Conservation (phyloP, 2,329 filamentous ascomycete genomes). For the Cadophora sp. region DNA sequence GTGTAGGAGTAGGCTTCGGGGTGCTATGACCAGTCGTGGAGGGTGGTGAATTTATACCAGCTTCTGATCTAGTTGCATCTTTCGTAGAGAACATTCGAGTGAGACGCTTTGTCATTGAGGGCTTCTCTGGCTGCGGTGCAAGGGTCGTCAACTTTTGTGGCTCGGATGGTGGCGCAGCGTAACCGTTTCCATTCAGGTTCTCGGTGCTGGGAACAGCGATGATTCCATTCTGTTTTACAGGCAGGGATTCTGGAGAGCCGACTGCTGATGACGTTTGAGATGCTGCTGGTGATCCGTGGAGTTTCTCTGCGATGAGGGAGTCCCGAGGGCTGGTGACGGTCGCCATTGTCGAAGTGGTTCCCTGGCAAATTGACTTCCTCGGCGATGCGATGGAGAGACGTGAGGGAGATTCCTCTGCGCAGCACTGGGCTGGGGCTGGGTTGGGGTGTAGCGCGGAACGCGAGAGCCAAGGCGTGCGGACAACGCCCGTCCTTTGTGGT, state of each 20-base stretch:
- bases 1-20: slow-evolving; percentile 38
- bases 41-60: slow-evolving; percentile 34
- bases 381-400: slow-evolving; percentile 6
- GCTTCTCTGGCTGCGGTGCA: slow-evolving; percentile 52
- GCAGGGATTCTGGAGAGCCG: slow-evolving; percentile 39
- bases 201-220: slow-evolving; percentile 38
- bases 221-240: slow-evolving; percentile 37
- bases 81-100: slow-evolving; percentile 71
- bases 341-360: slow-evolving; percentile 35
- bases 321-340: slow-evolving; percentile 39
- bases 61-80: slow-evolving; percentile 50
- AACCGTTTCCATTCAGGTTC: slow-evolving; percentile 40
- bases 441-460: slow-evolving; percentile 8
- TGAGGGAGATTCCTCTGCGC: slow-evolving; percentile 8
- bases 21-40: slow-evolving; percentile 40
- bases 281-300: slow-evolving; percentile 36
- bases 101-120: slow-evolving; percentile 68
- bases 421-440: slow-evolving; percentile 9
- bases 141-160: slow-evolving; percentile 36
- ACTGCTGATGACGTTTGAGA: slow-evolving; percentile 40
- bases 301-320: slow-evolving; percentile 32
- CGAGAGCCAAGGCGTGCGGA: slow-evolving; percentile 12
- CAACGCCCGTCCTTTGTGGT: slow-evolving; percentile 12
- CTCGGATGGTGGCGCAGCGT: slow-evolving; percentile 43
- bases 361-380: slow-evolving; percentile 8